Base-by-base conservation (phyloP, 2,329 filamentous ascomycete species). In the Diaporthe citri region DNA sequence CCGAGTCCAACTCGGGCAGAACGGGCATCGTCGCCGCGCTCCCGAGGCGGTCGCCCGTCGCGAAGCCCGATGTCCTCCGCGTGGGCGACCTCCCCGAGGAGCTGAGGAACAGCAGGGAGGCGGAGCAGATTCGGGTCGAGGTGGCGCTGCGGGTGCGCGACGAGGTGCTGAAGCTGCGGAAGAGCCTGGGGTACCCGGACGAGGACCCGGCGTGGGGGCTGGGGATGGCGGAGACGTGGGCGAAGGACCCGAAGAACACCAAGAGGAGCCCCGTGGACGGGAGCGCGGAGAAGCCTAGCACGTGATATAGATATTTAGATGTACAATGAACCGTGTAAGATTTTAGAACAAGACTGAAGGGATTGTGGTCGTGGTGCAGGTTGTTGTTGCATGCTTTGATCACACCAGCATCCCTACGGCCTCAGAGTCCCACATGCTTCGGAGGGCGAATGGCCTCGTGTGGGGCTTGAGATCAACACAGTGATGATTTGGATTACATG, bases 211-310 rank as follows among this genome's bases (percentile, higher is more conserved):
- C 59, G 17, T 57, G 60, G 69, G 92, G 93, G 78, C 89, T 92
- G 64, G 93, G 92, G 12, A 84, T 96, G 39, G 95, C 94, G 0
- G 94, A 96, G 83, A 98, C 95, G 1, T 98, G 95, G 93, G 86
- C 89, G 2, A 85, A 85, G 66, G 89, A 90, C 76, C 87, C 86
- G 22, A 82, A 82, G 46, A 82, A 85, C 59, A 86, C 83, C 73
- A 90, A 88, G 79, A 87, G 84, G 81, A 91, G 89, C 76, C 83
- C 85, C 5, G 88, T 91, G 9, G 89, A 91, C 72, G 87, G 87
- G 51, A 89, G 89, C 78, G 80, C 88, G 72, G 85, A 90, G 10
- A 82, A 79, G 66, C 69, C 75, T 15, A 75, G 73, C 62, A 75
- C 73, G 25, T 55, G 52, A 51, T 75, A 72, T 55, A 28, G 1